A percentile compares a stretch with the other conserved stretches of the same genome.
Evolutionary conservation across 768 basidiomycete species (phyloP).

Genomic region (Gelatoporia subvermispora): DNA sequence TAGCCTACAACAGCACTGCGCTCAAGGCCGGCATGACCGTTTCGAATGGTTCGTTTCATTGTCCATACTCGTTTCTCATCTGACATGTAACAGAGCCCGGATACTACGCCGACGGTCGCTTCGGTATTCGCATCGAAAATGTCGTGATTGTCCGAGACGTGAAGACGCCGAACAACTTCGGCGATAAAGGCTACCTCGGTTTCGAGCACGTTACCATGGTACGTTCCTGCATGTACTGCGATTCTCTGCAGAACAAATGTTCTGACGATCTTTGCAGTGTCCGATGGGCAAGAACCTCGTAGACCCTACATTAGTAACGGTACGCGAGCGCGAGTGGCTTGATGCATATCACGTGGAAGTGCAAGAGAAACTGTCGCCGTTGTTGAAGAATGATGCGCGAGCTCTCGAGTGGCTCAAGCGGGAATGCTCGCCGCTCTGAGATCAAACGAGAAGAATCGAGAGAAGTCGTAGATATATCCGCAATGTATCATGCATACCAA

Average conservation of each 20-base stretch:
- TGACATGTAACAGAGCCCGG: slow-evolving; percentile 63
- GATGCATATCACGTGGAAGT: slow-evolving; percentile 80
- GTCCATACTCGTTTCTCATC: not conserved
- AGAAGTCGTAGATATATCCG: not conserved
- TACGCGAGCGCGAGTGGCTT: slow-evolving; percentile 75
- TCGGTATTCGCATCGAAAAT: slow-evolving; percentile 91
- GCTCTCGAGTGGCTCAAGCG: slow-evolving; percentile 61
- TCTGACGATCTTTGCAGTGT: slow-evolving; percentile 36
- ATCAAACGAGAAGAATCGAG: no score
- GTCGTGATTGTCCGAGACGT: slow-evolving; percentile 73
- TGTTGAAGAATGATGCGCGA: slow-evolving; percentile 56
- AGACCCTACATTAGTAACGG: slow-evolving; percentile 54
- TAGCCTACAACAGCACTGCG: slow-evolving; percentile 63
- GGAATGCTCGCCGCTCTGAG: slow-evolving; percentile 41
- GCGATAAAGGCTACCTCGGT: slow-evolving; percentile 75
- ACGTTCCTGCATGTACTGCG: not conserved
- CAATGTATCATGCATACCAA: not conserved
- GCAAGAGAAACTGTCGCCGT: slow-evolving; percentile 64
- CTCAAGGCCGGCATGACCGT: slow-evolving; percentile 86
- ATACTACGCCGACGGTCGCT: slow-evolving; percentile 86
- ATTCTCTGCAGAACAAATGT: slow-evolving; percentile 18
- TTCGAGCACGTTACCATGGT: slow-evolving; percentile 91
- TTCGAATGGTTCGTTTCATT: slow-evolving; percentile 57
- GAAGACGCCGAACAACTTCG: slow-evolving; percentile 72
- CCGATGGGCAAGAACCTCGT: slow-evolving; percentile 88